Evolutionary conservation across 371 early-diverging fungal species (phyloP).

Genomic region (Chytridiales sp.): DNA sequence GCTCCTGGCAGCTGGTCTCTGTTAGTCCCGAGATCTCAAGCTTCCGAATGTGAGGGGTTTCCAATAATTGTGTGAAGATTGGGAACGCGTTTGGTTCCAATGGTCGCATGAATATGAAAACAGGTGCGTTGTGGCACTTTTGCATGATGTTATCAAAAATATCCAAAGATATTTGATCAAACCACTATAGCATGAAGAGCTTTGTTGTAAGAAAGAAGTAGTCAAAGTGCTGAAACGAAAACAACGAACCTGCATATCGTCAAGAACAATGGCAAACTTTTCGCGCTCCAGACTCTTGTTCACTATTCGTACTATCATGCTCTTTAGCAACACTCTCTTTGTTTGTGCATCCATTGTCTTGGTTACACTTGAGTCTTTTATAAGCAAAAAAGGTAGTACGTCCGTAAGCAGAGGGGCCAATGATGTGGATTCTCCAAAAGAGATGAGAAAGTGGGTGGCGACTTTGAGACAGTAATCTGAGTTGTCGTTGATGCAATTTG

Average conservation of each 20-base stretch:
- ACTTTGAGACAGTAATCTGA: not conserved
- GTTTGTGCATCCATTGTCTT: constrained; percentile 8
- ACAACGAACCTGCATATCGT: constrained; percentile 5
- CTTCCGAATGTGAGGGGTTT: not conserved
- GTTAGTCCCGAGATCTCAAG: not conserved
- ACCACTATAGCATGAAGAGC: constrained; percentile 9
- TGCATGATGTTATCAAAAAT: not conserved
- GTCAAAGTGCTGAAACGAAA: not conserved
- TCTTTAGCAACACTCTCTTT: not conserved
- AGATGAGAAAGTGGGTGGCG: not conserved
- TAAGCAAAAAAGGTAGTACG: not conserved
- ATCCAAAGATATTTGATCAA: constrained; percentile 5
- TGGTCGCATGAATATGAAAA: too few species aligned
- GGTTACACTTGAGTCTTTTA: not conserved
- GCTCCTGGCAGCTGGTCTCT: not conserved
- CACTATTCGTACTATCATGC: constrained; percentile 9
- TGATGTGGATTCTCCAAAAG: not conserved
- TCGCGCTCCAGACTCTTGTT: not conserved
- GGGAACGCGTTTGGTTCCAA: not conserved
- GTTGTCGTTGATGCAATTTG: too few species aligned
- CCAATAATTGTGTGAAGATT: not conserved
- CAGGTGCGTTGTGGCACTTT: not conserved
- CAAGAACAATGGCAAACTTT: constrained; percentile 8
- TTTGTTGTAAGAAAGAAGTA: not conserved
- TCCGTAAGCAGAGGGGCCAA: constrained; percentile 5